Evolutionary conservation across 2,329 filamentous ascomycete genomes (phyloP).

Genomic region (Alternaria conjuncta): DNA sequence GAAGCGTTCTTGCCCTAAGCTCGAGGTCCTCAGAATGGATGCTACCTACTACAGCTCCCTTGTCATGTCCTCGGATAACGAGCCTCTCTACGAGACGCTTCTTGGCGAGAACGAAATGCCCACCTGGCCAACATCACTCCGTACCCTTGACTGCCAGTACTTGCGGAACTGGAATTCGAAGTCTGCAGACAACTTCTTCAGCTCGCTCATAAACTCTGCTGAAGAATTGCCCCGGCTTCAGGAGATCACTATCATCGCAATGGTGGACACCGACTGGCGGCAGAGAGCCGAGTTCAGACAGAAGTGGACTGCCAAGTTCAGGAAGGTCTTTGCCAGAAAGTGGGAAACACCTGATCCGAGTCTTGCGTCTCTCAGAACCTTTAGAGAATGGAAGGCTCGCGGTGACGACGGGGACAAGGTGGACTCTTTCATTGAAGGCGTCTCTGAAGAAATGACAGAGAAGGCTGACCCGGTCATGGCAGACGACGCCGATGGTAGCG

Average conservation of each 20-base stretch:
- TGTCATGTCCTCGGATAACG: slow-evolving; percentile 70
- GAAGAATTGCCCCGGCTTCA: slow-evolving; percentile 70
- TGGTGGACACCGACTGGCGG: slow-evolving; percentile 80
- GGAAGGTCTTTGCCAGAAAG: slow-evolving; percentile 67
- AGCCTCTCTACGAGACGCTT: slow-evolving; percentile 75
- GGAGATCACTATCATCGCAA: slow-evolving; percentile 70
- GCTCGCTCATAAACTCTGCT: slow-evolving; percentile 77
- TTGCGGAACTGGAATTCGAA: slow-evolving; percentile 75
- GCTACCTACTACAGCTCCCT: slow-evolving; percentile 78
- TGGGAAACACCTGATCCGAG: slow-evolving; percentile 53
- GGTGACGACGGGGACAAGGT: slow-evolving; percentile 5
- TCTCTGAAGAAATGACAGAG: slow-evolving; percentile 11
- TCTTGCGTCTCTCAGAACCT: slow-evolving; percentile 53
- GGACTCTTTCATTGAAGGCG: slow-evolving; percentile 36
- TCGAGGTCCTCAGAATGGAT: slow-evolving; percentile 77
- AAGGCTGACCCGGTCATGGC: background rate
- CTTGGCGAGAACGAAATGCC: slow-evolving; percentile 70
- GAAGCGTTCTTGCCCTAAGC: slow-evolving; percentile 69
- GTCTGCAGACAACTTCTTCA: slow-evolving; percentile 78
- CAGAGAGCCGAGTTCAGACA: slow-evolving; percentile 80
- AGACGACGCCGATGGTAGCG: slow-evolving; percentile 20
- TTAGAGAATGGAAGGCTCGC: slow-evolving; percentile 48
- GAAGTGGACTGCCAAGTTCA: slow-evolving; percentile 75
- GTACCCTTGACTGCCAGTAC: slow-evolving; percentile 75
- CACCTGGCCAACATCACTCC: slow-evolving; percentile 76